phyloP scores from a whole-genome alignment of 495 filamentous ascomycete species.

The Lasiosphaeria ovina region DNA sequence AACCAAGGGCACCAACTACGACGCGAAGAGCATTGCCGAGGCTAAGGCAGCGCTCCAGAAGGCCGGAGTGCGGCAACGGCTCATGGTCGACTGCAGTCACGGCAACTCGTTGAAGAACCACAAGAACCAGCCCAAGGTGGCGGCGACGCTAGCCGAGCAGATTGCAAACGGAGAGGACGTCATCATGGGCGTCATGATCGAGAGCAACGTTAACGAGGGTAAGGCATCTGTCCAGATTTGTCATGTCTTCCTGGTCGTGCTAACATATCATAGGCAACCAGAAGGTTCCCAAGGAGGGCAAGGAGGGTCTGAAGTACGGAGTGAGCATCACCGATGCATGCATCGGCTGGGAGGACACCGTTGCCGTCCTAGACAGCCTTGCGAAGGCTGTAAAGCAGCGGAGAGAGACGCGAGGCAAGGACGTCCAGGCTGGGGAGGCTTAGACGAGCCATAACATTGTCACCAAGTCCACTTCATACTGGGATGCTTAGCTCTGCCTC shows the following conservation, averaged over 20 bases:
- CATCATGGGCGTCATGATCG: conserved; percentile 99
- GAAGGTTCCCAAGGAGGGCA: conserved; percentile 89
- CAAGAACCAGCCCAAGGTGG: conserved; percentile 96
- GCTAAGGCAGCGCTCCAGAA: conserved; percentile 34
- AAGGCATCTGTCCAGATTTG: conserved; percentile 9
- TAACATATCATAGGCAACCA: conserved; percentile 63
- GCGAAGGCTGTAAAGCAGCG: conserved; percentile 77
- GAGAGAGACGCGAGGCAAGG: conserved; percentile 44
- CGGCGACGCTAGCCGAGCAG: conserved; percentile 76
- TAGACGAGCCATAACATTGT: neutral
- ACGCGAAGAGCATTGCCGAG: conserved; percentile 69
- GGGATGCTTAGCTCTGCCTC: too few species aligned
- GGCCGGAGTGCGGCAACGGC: conserved; percentile 51
- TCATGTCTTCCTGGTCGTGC: conserved; percentile 4
- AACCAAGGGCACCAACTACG: conserved; percentile 91
- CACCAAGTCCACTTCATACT: too few species aligned
- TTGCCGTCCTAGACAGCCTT: conserved; percentile 70
- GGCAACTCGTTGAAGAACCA: conserved; percentile 96
- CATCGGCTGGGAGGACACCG: conserved; percentile 93
- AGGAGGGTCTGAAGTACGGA: conserved; percentile 85
- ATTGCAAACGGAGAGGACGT: conserved; percentile 77
- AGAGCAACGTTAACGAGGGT: conserved; percentile 95
- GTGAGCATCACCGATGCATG: conserved; percentile 98
- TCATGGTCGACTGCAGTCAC: conserved; percentile 99
- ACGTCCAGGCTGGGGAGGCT: conserved; percentile 7